Percentiles rank a stretch among this genome's conserved stretches.
Conservation (phyloP, 164 flowering plant genomes). For the Tetrastigma voinierianum region DNA sequence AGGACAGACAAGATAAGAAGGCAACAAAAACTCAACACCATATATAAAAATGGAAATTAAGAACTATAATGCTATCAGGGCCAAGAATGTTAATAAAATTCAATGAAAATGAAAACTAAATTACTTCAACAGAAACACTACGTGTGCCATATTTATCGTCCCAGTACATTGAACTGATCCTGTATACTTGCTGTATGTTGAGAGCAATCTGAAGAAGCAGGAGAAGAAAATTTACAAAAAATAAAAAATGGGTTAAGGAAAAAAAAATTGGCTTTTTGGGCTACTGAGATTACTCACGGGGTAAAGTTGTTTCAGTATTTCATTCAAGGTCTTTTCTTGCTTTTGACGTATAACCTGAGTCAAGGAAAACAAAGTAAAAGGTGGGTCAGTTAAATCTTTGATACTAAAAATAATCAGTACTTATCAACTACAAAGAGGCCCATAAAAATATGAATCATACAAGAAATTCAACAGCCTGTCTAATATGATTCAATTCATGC, state of each 20-base stretch:
- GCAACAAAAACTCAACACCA: background rate
- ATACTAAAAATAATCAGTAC: background rate
- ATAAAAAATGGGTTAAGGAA: too few species aligned
- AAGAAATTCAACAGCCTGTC: conserved; percentile 98
- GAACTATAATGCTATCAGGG: background rate
- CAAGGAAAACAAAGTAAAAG: conserved; percentile 1
- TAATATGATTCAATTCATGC: conserved; percentile 95
- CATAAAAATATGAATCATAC: conserved; percentile 28
- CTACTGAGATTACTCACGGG: conserved; percentile 51
- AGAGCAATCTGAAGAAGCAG: conserved; percentile 57
- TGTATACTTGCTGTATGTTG: conserved; percentile 90
- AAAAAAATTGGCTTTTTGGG: too few species aligned
- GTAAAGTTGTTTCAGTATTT: conserved; percentile 89
- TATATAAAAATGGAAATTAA: background rate
- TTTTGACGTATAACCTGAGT: conserved; percentile 95
- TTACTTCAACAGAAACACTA: conserved; percentile 89
- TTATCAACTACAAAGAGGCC: background rate
- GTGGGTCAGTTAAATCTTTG: background rate
- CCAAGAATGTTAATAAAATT: background rate
- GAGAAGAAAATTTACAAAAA: background rate
- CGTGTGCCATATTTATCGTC: conserved; percentile 99
- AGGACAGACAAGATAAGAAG: background rate
- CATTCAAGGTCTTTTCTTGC: conserved; percentile 84
- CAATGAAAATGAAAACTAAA: conserved; percentile 12
- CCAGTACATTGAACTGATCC: conserved; percentile 99